Evolutionary conservation across 768 basidiomycete species (phyloP).

Genomic region (Termitomyces sp.): DNA sequence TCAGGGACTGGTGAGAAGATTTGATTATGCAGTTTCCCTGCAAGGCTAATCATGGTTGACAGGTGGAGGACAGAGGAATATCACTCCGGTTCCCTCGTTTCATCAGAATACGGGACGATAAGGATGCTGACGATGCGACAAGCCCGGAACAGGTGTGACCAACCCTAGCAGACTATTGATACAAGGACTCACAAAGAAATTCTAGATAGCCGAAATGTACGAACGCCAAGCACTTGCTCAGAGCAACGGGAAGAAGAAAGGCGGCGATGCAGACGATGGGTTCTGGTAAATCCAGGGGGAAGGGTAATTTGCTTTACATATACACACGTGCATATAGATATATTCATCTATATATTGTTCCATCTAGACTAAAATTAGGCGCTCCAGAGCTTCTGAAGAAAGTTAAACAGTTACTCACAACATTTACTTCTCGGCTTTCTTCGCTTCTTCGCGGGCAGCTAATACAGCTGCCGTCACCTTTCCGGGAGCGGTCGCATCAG

Average conservation of each 20-base stretch:
- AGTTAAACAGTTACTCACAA: neutral
- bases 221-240: slow-evolving; percentile 81
- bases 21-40: neutral
- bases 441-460: slow-evolving; percentile 35
- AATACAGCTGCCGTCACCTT: slow-evolving; percentile 47
- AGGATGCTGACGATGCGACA: slow-evolving; percentile 87
- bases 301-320: slow-evolving; percentile 8
- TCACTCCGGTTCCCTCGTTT: slow-evolving; percentile 96
- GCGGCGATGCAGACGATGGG: slow-evolving; percentile 65
- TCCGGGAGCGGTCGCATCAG: slow-evolving; percentile 26
- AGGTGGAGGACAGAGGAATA: slow-evolving; percentile 88
- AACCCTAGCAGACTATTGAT: neutral
- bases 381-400: neutral
- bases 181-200: slow-evolving; percentile 2
- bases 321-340: slow-evolving; percentile 11
- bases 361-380: slow-evolving; percentile 5
- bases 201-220: slow-evolving; percentile 91
- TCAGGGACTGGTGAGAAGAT: slow-evolving; percentile 68
- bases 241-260: slow-evolving; percentile 63
- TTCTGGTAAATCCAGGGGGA: slow-evolving; percentile 69
- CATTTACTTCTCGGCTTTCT: slow-evolving; percentile 25
- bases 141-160: slow-evolving; percentile 78
- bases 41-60: neutral
- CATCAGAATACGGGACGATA: slow-evolving; percentile 89
- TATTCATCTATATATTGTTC: slow-evolving; percentile 15